Conservation (phyloP, 2,329 filamentous ascomycete species). For the Fusarium penzigii region DNA sequence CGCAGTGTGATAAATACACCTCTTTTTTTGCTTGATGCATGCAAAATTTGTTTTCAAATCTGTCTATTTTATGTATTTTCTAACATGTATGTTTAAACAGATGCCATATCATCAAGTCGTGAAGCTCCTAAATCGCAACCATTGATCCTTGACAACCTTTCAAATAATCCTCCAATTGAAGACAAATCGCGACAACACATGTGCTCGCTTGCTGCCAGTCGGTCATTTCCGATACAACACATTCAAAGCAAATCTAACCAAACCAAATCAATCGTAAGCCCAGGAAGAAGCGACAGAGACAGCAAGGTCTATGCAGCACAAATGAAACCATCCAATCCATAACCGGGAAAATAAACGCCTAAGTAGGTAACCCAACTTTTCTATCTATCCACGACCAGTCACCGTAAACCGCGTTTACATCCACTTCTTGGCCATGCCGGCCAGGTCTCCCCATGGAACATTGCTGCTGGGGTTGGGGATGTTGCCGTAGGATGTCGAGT, state of each 20-base stretch:
- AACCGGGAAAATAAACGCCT: not conserved
- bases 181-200: not conserved
- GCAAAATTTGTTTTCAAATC: not conserved
- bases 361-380: not conserved
- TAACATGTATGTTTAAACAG: not conserved
- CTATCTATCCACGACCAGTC: not conserved
- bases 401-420: conserved; percentile 29
- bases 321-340: not conserved
- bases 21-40: too few species aligned
- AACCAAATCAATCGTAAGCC: too few species aligned
- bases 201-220: not conserved
- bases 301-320: not conserved
- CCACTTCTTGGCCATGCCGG: conserved; percentile 45
- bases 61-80: not conserved
- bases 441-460: conserved; percentile 38
- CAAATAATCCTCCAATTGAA: too few species aligned
- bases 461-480: conserved; percentile 16
- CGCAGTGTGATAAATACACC: too few species aligned
- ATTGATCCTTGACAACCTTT: too few species aligned
- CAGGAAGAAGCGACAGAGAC: too few species aligned
- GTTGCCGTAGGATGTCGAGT: conserved; percentile 36
- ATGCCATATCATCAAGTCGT: not conserved
- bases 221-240: too few species aligned
- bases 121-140: not conserved
- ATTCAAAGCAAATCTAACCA: too few species aligned